Evolutionary conservation across 495 filamentous ascomycete species (phyloP), one percentile per base, ranked within the genome.

Genomic region (Penicillium riverlandense): DNA sequence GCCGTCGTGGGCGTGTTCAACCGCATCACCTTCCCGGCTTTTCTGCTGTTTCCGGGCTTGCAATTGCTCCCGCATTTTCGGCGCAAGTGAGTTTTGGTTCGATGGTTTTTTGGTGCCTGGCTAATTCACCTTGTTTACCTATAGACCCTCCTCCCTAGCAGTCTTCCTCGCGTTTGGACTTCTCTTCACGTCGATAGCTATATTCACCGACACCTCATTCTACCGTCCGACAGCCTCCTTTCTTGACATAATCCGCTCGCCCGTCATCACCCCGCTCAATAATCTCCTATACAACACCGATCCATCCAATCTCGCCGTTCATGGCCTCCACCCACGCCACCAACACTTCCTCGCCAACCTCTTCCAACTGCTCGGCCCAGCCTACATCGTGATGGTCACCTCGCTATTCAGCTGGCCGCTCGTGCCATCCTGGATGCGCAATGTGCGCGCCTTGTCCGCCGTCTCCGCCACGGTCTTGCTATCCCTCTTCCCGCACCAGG

Each of bases 1-100:
- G 74, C 81, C 16, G 83, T 95, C 31, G 84, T 89, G 37, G 91
- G 92, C 33, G 71, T 87, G 44, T 98, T 97, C 67, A 98, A 96
- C 62, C 79, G 92, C 33, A 94, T 97, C 59, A 98, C 92, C 5
- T 97, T 96, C 58, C 92, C 91, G 41, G 91, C 90, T 11, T 98
- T 90, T 48, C 62, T 96, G 40, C 49, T 95, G 22, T 69, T 95
- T 44, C 90, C 94, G 13, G 82, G 80, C 9, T 69, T 95, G 52
- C 80, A 83, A 55, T 74, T 96, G 40, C 62, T 96, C 52, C 88
- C 88, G 29, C 85, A 94, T 75, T 91, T 95, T 58, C 59, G 75
- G 63, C 80, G 80, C 61, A 89, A 82, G 90, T 92, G 63, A 55
- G 79, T 67, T 34, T 11, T 34, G 9, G 4, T 34, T 10, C 4